Base-by-base conservation (phyloP, 2,329 filamentous ascomycete species). In the Penicillium occitanis region DNA sequence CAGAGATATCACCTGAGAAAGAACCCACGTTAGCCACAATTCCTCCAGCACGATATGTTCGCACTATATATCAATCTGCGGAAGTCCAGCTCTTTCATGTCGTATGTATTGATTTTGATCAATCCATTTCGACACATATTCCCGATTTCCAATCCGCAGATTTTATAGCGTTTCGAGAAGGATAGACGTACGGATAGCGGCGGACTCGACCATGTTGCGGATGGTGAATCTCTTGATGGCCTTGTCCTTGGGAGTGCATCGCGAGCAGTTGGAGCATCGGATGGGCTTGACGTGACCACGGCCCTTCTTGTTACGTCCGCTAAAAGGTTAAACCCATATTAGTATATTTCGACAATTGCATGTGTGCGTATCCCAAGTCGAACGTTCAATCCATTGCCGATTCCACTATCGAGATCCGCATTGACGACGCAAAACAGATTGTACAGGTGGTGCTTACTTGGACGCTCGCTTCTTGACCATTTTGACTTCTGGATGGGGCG, bases 201-300 rank as follows among this genome's bases (percentile, higher is more conserved):
- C 95, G 79, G 93, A 97, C 87, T 99, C 95, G 75, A 99, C 95
- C 95, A 99, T 99, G 91, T 99, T 98, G 84, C 95, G 91, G 88
- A 99, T 91, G 86, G 95, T 99, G 89, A 99, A 99, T 86, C 95
- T 90, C 93, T 99, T 99, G 89, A 99, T 98, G 76, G 96, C 95
- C 92, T 99, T 99, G 81, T 99, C 95, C 91, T 99, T 99, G 83
- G 93, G 93, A 69, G 91, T 96, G 88, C 90, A 93, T 85, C 90
- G 88, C 81, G 86, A 92, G 89, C 86, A 95, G 89, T 90, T 92
- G 85, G 87, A 92, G 90, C 86, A 95, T 82, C 89, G 91, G 86
- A 99, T 97, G 80, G 95, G 96, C 90, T 99, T 99, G 86, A 96
- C 93, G 89, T 98, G 94, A 87, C 95, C 95, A 84, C 95, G 92